phyloP scores from a whole-genome alignment of 257 asterid genomes.

The Misopates orontium region DNA sequence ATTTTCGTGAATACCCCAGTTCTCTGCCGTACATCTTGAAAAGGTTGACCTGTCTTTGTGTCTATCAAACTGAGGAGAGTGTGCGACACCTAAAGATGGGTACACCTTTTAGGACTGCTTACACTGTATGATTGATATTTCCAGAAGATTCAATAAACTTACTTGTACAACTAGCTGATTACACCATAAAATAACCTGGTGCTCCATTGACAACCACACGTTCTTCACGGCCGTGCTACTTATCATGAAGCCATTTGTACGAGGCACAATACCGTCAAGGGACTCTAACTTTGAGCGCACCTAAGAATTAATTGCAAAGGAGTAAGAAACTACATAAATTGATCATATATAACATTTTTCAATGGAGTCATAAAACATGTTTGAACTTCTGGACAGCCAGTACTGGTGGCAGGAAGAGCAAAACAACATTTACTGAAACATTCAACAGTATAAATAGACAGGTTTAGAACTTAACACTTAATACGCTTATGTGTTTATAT shows the following conservation, averaged over 20 bases:
- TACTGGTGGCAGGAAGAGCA: too few species aligned
- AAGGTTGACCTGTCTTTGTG: slow-evolving; percentile 71
- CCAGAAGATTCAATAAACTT: slow-evolving; percentile 42
- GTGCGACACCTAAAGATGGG: slow-evolving; percentile 81
- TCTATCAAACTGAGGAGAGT: slow-evolving; percentile 92
- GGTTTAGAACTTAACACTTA: not conserved
- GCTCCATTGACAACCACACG: slow-evolving; percentile 99
- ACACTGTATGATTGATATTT: slow-evolving; percentile 18
- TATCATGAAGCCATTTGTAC: slow-evolving; percentile 86
- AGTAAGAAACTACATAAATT: slow-evolving; percentile 24
- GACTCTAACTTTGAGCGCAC: slow-evolving; percentile 86
- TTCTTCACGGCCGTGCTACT: slow-evolving; percentile 82
- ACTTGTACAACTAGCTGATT: slow-evolving; percentile 82
- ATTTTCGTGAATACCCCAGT: slow-evolving; percentile 71
- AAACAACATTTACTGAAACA: too few species aligned
- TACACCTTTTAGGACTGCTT: slow-evolving; percentile 31
- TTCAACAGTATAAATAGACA: not conserved
- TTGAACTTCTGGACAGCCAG: not conserved
- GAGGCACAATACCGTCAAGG: slow-evolving; percentile 95
- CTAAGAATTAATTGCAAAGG: slow-evolving; percentile 40
- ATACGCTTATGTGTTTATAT: not conserved
- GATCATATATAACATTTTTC: slow-evolving; percentile 14
- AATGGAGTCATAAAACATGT: slow-evolving; percentile 24
- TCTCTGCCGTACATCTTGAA: slow-evolving; percentile 60
- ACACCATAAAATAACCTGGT: slow-evolving; percentile 92